phyloP scores from a whole-genome alignment of 768 basidiomycete species.

The Lactarius tabidus region DNA sequence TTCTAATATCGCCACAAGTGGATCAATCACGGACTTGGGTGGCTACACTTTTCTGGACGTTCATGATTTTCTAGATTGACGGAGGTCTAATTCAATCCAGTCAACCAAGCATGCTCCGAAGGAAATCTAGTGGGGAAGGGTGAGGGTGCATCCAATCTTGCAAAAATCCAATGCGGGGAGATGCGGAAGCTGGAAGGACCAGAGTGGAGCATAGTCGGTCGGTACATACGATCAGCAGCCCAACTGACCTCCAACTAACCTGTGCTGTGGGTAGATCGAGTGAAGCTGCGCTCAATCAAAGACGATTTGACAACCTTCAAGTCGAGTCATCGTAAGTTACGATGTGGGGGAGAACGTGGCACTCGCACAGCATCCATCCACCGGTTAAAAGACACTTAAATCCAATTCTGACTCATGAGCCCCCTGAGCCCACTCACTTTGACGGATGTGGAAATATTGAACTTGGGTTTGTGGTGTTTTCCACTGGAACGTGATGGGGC shows the following conservation, averaged over 20 bases:
- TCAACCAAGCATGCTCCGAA: neutral
- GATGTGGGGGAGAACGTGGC: neutral
- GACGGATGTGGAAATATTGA: slow-evolving; percentile 8
- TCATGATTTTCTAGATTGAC: neutral
- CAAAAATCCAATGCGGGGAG: slow-evolving; percentile 9
- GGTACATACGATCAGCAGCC: neutral
- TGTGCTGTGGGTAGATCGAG: neutral
- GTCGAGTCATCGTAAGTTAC: neutral
- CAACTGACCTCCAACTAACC: neutral
- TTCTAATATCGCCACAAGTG: neutral
- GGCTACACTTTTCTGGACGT: neutral
- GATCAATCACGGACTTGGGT: slow-evolving; percentile 12
- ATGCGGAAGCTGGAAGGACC: neutral
- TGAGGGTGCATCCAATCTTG: neutral
- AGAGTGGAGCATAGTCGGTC: slow-evolving; percentile 1
- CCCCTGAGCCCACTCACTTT: slow-evolving; percentile 2
- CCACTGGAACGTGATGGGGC: slow-evolving; percentile 14
- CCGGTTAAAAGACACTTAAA: neutral
- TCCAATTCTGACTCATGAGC: slow-evolving; percentile 11
- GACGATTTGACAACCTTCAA: neutral
- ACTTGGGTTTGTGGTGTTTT: neutral
- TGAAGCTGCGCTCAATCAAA: neutral
- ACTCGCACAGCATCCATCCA: slow-evolving; percentile 8
- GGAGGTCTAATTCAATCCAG: neutral
- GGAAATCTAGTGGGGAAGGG: slow-evolving; percentile 1